Evolutionary conservation across 176 grass and related monocot genomes (phyloP), one percentile per base, ranked within the genome.

Genomic region (Oryza officinalis): DNA sequence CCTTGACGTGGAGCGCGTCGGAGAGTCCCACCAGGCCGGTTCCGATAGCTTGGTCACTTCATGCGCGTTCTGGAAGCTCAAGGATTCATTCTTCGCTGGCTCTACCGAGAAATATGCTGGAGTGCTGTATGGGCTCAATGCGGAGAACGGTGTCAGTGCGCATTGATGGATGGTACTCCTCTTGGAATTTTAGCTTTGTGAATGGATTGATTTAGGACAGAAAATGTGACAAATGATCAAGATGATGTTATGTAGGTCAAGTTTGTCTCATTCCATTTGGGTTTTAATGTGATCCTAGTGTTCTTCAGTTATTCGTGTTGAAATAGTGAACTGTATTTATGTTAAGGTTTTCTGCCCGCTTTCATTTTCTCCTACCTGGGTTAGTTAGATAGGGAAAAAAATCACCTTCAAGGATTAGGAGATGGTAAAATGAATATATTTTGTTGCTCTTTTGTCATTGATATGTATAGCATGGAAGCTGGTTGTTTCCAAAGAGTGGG

Each of bases 1-100:
- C 45, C 96, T 98, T 2, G 96, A 94, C 2, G 96, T 98, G 38
- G 96, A 98, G 91, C 93, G 96, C 1, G 96, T 98, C 9, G 96
- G 96, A 22, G 94, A 89, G 79, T 95, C 92, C 18, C 96, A 98
- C 71, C 96, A 98, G 77, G 96, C 96, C 0, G 96, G 96, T 17
- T 98, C 96, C 0, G 96, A 98, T 79, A 98, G 96, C 83, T 77
- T 95, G 54, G 89, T 98, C 63, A 98, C 96, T 0, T 94, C 87
- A 20, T 93, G 93, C 0, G 89, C 96, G 2, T 98, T 94, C 66
- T 86, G 93, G 89, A 98, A 95, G 85, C 83, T 98, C 68, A 98
- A 80, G 75, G 91, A 95, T 74, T 87, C 91, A 0, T 95, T 95
- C 83, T 98, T 98, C 20, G 90, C 80, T 0, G 96, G 91, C 2